Base-by-base conservation (phyloP, 2,329 filamentous ascomycete genomes). In the Trichophyton schoenleinii region DNA sequence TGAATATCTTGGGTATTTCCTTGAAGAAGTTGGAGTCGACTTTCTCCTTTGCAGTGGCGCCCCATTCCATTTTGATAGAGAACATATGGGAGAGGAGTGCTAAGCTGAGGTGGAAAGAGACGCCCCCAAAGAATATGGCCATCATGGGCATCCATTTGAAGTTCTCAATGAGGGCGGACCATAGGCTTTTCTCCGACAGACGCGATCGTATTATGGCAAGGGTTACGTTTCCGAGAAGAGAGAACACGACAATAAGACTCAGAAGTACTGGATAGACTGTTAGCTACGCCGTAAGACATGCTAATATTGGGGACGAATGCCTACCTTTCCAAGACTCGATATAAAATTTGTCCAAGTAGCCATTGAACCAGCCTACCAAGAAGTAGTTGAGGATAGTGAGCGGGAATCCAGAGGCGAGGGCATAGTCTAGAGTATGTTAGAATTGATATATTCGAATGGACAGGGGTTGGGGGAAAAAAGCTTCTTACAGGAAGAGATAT, bases 31-130 rank as follows among this genome's bases (percentile, higher is more conserved):
- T 88, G 28, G 87, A 86, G 69, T 87, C 85, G 68, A 90, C 64
- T 31, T 64, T 64, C 22, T 95, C 90, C 75, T 95, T 95, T 46
- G 85, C 82, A 0, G 90, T 95, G 0, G 89, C 85, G 58, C 89
- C 89, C 89, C 89, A 94, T 2, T 83, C 83, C 86, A 94, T 92
- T 74, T 94, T 82, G 70, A 92, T 84, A 75, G 88, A 84, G 71
- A 94, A 88, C 83, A 94, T 89, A 77, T 95, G 90, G 3, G 85
- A 81, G 53, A 94, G 75, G 38, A 95, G 78, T 0, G 89, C 89
- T 71, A 91, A 87, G 34, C 84, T 88, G 57, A 95, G 83, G 75
- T 95, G 89, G 41, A 95, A 81, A 15, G 63, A 64, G n/a, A 64
- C 34, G 44, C 89, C 89, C 59, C 89, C 89, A 18, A 95, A 79